A percentile compares a stretch with the other conserved stretches of the same genome.
Conservation (phyloP, 306 rosid species). For the Styphnolobium japonicum region DNA sequence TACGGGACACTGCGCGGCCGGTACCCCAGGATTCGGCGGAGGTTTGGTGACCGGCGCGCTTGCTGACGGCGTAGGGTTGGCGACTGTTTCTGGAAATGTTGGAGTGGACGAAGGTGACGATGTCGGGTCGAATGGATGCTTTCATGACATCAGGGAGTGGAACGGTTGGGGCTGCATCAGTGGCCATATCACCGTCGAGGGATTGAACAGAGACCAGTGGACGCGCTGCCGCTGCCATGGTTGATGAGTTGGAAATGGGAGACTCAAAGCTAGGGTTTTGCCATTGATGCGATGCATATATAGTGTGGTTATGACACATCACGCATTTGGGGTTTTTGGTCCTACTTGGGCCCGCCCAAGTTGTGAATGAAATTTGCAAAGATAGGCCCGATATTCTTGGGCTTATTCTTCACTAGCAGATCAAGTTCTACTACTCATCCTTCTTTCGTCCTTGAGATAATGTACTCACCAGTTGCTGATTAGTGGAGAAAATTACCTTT, state of each 20-base stretch:
- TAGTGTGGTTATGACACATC: too few relatives aligned
- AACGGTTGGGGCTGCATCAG: constrained; percentile 38
- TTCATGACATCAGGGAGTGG: constrained; percentile 67
- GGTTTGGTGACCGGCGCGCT: constrained; percentile 72
- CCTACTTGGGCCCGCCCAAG: background rate
- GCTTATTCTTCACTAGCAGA: too few relatives aligned
- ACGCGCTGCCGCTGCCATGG: constrained; percentile 70
- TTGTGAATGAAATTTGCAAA: too few relatives aligned
- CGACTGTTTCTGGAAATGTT: constrained; percentile 57
- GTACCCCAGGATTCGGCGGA: constrained; percentile 91
- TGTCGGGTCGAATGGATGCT: constrained; percentile 62
- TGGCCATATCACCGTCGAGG: constrained; percentile 62
- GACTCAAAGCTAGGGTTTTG: constrained; percentile 11
- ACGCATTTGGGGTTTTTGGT: background rate
- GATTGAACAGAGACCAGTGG: constrained; percentile 66
- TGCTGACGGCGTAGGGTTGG: constrained; percentile 73
- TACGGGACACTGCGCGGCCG: constrained; percentile 81
- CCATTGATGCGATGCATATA: too few relatives aligned
- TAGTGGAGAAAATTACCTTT: too few relatives aligned
- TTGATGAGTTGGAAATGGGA: background rate
- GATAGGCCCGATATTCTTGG: too few relatives aligned
- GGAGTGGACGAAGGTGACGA: constrained; percentile 62
- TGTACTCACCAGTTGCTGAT: too few relatives aligned
- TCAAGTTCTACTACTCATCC: too few relatives aligned
- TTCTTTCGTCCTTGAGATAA: too few relatives aligned